Conservation (phyloP, 345 rosid species). For the Citrus australasica region DNA sequence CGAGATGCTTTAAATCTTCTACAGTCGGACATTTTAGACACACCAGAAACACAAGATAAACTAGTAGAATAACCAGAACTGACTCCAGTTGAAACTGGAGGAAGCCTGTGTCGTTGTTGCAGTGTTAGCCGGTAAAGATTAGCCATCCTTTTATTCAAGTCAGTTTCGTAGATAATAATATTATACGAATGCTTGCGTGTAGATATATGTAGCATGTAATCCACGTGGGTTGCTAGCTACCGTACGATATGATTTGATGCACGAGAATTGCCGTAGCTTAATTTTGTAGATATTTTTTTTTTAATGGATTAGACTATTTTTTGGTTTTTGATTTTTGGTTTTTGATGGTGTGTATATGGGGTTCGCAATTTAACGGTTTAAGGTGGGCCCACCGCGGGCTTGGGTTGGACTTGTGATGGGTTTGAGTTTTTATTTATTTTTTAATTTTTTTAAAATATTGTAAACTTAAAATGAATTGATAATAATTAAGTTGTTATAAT, state of each 20-base stretch:
- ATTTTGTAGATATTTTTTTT: too few relatives aligned
- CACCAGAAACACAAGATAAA: slow-evolving; percentile 19
- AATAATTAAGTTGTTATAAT: too few relatives aligned
- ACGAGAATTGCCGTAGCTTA: not conserved
- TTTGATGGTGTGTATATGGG: not conserved
- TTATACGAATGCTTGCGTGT: not conserved
- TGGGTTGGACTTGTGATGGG: too few relatives aligned
- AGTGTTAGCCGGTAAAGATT: slow-evolving; percentile 28
- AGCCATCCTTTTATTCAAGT: slow-evolving; percentile 24
- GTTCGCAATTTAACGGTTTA: too few relatives aligned
- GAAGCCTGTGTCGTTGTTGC: slow-evolving; percentile 10
- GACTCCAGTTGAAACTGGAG: slow-evolving; percentile 18
- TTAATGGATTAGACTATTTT: not conserved
- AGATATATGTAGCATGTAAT: not conserved
- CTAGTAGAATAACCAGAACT: slow-evolving; percentile 8
- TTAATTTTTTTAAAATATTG: accelerated
- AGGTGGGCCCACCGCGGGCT: too few relatives aligned
- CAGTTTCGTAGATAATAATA: not conserved
- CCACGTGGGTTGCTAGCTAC: slow-evolving; percentile 6
- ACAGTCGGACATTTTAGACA: slow-evolving; percentile 15
- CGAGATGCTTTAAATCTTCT: slow-evolving; percentile 40
- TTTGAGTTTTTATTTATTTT: too few relatives aligned
- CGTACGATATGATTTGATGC: slow-evolving; percentile 1
- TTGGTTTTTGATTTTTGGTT: not conserved
- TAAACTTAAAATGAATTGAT: too few relatives aligned